Base-by-base conservation (phyloP, 345 rosid genomes). In the Erucastrum elatum region DNA sequence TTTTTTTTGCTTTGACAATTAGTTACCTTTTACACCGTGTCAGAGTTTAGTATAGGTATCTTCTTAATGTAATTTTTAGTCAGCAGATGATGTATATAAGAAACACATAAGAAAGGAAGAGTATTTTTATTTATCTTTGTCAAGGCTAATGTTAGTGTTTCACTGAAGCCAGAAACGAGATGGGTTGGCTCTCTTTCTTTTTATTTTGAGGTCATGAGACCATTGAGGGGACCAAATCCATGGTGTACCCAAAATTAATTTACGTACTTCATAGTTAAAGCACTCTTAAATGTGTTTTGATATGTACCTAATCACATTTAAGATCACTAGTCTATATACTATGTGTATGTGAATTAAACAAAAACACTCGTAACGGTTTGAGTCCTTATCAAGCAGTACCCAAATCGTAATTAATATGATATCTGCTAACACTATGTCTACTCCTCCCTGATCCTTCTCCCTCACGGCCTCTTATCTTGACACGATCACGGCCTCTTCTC, bases 71-170 rank as follows among this genome's bases (percentile, higher is more conserved):
- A 27, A 71, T 71, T 72, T 31, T 39, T 71, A 77, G 81, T 65
- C 49, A 77, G 33, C 35, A 39, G 21, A 39, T 71, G 72, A 39
- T 71, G 72, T 71, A 71, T 64, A 78, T 64, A 71, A 71, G 51
- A 53, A 17, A 30, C 13, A 65, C 58, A 51, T 8, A 51, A 5
- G 15, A 4, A 1, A 9, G 11, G 15, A 51, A n/a, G 21, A 46
- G 16, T 46, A 4, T 51, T 51, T 3, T 51, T n/a, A 2, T 51
- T n/a, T 51, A 2, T 70, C 8, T 62, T 34, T 71, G 17, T 13
- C 10, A 2, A 29, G 61, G 53, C 51, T 64, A 29, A 29, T 29
- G 51, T 55, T 64, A 41, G 9, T 70, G 16, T 55, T 77, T 75
- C 34, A 37, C 64, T 71, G 35, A 37, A 71, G 37, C 76, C 66